phyloP scores from a whole-genome alignment of 2,329 filamentous ascomycete species.

The Bipolaris cookei region DNA sequence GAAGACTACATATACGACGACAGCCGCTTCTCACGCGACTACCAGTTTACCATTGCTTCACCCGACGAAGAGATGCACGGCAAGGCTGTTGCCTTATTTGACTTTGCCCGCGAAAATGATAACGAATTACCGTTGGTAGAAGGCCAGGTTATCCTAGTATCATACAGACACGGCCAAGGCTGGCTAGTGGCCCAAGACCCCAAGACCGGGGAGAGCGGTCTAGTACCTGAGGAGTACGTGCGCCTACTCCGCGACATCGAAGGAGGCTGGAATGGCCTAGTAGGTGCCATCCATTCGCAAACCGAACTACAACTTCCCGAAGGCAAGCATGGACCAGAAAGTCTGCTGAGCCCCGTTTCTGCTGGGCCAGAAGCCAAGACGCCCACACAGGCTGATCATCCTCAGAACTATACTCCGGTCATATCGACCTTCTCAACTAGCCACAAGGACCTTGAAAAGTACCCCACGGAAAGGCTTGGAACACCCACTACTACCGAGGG shows the following conservation, averaged over 20 bases:
- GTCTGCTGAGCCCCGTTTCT: conserved; percentile 43
- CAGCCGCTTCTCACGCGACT: conserved; percentile 86
- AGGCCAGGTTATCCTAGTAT: conserved; percentile 95
- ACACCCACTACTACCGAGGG: conserved; percentile 44
- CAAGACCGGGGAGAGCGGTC: conserved; percentile 87
- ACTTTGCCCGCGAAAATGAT: conserved; percentile 93
- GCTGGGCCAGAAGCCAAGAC: conserved; percentile 49
- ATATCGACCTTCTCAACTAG: conserved; percentile 61
- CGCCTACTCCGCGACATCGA: conserved; percentile 91
- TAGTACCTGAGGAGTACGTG: conserved; percentile 97
- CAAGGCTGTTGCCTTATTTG: conserved; percentile 92
- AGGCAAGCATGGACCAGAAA: conserved; percentile 31
- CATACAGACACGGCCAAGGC: conserved; percentile 92
- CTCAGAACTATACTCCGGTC: conserved; percentile 51
- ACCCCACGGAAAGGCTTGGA: conserved; percentile 52
- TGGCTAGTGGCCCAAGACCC: conserved; percentile 98
- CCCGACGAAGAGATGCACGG: conserved; percentile 98
- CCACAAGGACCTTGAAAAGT: conserved; percentile 58
- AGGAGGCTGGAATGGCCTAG: conserved; percentile 69
- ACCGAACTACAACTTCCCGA: conserved; percentile 19
- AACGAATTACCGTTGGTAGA: conserved; percentile 93
- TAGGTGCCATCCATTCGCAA: conserved; percentile 35
- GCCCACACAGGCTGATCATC: conserved; percentile 48
- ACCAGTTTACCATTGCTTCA: conserved; percentile 92
- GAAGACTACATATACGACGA: conserved; percentile 65